These are phyloP conservation scores for Austroboletus novae-zelandiae DNA, from an alignment of 1,284 basidiomycete species.

Conservation along the genomic window DNA sequence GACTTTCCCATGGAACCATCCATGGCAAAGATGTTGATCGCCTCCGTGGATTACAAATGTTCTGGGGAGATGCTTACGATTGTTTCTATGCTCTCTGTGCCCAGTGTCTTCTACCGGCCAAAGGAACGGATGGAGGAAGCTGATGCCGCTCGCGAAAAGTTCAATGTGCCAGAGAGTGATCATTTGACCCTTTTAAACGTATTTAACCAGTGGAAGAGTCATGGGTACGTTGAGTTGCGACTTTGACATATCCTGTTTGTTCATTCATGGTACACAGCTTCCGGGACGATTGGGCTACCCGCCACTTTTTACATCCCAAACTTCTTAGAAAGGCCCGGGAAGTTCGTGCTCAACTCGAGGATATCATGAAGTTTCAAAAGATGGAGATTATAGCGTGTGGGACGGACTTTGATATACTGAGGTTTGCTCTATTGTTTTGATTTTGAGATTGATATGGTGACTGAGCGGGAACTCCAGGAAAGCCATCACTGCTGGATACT, in stretches of 20 bases:
- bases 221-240: slow-evolving; percentile 57
- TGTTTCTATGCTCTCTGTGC: slow-evolving; percentile 98
- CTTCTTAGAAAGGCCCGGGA: slow-evolving; percentile 93
- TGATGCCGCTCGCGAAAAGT: slow-evolving; percentile 96
- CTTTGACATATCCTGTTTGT: background rate
- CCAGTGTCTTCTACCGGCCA: slow-evolving; percentile 94
- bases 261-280: slow-evolving; percentile 46
- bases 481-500: slow-evolving; percentile 97
- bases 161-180: slow-evolving; percentile 97
- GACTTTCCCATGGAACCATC: slow-evolving; percentile 99
- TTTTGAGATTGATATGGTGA: background rate
- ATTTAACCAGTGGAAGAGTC: slow-evolving; percentile 97
- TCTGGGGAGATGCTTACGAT: slow-evolving; percentile 97
- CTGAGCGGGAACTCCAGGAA: slow-evolving; percentile 55
- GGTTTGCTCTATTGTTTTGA: slow-evolving; percentile 45
- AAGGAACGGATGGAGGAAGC: slow-evolving; percentile 95
- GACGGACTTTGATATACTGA: slow-evolving; percentile 93
- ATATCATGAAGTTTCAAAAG: slow-evolving; percentile 99
- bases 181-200: slow-evolving; percentile 96
- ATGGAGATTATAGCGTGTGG: slow-evolving; percentile 88
- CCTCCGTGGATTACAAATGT: slow-evolving; percentile 90
- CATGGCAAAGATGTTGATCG: slow-evolving; percentile 98
- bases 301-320: slow-evolving; percentile 97
- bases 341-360: slow-evolving; percentile 94
- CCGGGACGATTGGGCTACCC: slow-evolving; percentile 91